phyloP scores from a whole-genome alignment of 345 rosid species.

The Cardamine resedifolia region DNA sequence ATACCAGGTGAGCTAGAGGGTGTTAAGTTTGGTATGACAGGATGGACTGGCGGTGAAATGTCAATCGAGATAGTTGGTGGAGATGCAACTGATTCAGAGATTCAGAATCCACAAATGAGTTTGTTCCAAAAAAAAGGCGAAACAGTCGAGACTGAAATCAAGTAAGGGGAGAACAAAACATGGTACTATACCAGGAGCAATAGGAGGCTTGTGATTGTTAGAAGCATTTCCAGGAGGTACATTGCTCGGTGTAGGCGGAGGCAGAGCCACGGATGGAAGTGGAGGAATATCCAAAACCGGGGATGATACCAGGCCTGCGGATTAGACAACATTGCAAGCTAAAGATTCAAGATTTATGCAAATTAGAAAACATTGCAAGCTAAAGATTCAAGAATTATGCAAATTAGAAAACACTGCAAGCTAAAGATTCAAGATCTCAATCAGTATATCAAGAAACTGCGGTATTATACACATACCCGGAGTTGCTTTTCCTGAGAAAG shows the following conservation, averaged over 20 bases:
- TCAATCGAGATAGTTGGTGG: conserved; percentile 30
- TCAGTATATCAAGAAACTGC: background rate
- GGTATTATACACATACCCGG: conserved; percentile 6
- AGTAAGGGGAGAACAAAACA: background rate
- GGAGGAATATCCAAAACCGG: conserved; percentile 35
- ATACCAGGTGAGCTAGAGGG: conserved; percentile 57
- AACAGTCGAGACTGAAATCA: background rate
- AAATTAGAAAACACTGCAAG: background rate
- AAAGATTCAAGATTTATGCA: background rate
- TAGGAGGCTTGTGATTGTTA: conserved; percentile 32
- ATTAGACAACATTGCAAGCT: conserved; percentile 16
- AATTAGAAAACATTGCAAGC: background rate
- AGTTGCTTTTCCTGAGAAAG: conserved; percentile 23
- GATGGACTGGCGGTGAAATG: conserved; percentile 42
- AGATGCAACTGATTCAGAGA: conserved; percentile 44
- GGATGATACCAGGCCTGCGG: conserved; percentile 31
- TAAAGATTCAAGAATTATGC: conserved; percentile 3
- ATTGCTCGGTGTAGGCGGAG: conserved; percentile 37
- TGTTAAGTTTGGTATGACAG: conserved; percentile 42
- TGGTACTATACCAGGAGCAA: conserved; percentile 36
- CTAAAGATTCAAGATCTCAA: conserved; percentile 8
- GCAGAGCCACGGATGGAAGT: conserved; percentile 28
- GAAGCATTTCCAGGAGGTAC: conserved; percentile 28
- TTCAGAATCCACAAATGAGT: conserved; percentile 16
- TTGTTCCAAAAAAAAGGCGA: background rate